These are phyloP conservation scores for Annulohypoxylon moriforme DNA, from an alignment of 495 filamentous ascomycete genomes.

Conservation along the genomic window DNA sequence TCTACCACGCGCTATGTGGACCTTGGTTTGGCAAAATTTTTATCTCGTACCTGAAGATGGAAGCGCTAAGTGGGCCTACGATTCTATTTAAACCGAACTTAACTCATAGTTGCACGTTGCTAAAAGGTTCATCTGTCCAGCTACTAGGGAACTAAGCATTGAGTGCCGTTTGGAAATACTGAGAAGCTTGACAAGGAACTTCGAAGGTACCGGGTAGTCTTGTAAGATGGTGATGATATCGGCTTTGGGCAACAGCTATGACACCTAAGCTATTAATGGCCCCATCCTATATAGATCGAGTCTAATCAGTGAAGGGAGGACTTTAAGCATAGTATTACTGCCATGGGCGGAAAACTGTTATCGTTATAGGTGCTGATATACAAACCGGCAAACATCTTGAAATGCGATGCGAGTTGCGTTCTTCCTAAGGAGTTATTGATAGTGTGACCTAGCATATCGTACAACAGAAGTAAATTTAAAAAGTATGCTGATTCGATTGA, in stretches of 20 bases:
- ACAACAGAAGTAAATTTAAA: neutral
- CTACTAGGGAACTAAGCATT: too few relatives aligned
- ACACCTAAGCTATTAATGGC: too few relatives aligned
- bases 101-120: neutral
- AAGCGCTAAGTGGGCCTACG: neutral
- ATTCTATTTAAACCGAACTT: neutral
- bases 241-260: too few relatives aligned
- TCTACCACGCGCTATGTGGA: neutral
- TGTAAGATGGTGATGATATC: too few relatives aligned
- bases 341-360: too few relatives aligned
- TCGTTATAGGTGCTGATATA: too few relatives aligned
- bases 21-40: neutral
- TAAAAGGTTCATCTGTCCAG: neutral
- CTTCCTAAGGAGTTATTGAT: neutral
- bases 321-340: too few relatives aligned
- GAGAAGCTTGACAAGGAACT: too few relatives aligned
- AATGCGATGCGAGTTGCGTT: neutral
- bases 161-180: too few relatives aligned
- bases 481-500: neutral
- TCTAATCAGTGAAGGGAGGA: neutral
- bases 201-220: too few relatives aligned
- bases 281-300: too few relatives aligned
- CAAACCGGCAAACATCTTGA: neutral
- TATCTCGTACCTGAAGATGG: neutral
- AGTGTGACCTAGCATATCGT: neutral